phyloP scores from a whole-genome alignment of 345 rosid species.

The Arabidopsis thaliana region DNA sequence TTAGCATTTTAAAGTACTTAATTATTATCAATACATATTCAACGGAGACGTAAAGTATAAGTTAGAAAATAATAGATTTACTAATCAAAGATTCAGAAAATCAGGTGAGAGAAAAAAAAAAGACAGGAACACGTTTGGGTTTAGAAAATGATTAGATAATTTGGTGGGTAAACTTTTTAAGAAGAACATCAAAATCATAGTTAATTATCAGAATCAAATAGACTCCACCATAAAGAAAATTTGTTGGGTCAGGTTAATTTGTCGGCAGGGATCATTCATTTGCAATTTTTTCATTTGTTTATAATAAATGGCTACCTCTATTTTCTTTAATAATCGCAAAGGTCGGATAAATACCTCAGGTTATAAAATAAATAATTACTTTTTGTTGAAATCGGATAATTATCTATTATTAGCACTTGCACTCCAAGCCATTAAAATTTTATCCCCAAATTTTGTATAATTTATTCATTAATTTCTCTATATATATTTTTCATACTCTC shows the following conservation, averaged over 20 bases:
- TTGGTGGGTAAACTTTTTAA: slow-evolving; percentile 13
- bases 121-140: slow-evolving; percentile 10
- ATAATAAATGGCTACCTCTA: too few species aligned
- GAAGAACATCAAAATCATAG: slow-evolving; percentile 30
- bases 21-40: not conserved
- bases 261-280: not conserved
- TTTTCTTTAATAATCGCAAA: too few species aligned
- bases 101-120: not conserved
- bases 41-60: not conserved
- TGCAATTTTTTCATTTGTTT: too few species aligned
- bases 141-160: not conserved
- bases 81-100: slow-evolving; percentile 1
- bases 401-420: too few species aligned
- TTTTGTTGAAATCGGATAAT: too few species aligned
- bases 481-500: too few species aligned
- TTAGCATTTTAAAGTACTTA: not conserved
- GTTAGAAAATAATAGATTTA: not conserved
- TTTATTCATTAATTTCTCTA: too few species aligned
- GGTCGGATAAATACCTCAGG: too few species aligned
- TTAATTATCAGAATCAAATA: slow-evolving; percentile 1
- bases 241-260: slow-evolving; percentile 9
- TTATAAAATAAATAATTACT: too few species aligned
- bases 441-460: too few species aligned
- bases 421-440: too few species aligned
- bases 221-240: slow-evolving; percentile 6